Evolutionary conservation across 163 green algal genomes (phyloP).

Genomic region (Botryococcus braunii): DNA sequence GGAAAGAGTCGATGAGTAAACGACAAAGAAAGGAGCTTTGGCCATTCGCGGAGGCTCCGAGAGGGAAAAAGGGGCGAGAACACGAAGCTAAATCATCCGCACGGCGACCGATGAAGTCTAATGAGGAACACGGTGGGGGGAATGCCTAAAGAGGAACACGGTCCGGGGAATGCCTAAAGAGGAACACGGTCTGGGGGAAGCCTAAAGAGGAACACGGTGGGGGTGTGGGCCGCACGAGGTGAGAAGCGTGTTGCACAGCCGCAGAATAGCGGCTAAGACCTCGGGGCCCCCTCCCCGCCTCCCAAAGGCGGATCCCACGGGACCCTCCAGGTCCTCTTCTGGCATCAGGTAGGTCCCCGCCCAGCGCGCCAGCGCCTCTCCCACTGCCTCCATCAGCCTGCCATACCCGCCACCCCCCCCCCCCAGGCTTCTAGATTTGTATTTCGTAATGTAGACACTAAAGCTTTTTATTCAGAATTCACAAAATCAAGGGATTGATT

Average conservation of each 20-base stretch:
- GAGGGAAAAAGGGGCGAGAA: background rate
- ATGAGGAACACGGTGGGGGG: background rate
- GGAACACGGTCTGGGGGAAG: background rate
- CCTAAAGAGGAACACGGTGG: background rate
- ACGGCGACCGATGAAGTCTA: background rate
- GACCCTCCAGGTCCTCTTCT: slow-evolving; percentile 29
- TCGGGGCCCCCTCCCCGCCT: slow-evolving; percentile 16
- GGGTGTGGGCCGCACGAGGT: slow-evolving; percentile 1
- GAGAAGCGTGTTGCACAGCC: slow-evolving; percentile 35
- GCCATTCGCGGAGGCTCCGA: too few relatives aligned
- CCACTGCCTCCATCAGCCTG: slow-evolving; percentile 49
- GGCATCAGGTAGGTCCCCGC: slow-evolving; percentile 68
- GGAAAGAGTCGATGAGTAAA: too few relatives aligned
- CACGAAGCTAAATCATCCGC: background rate
- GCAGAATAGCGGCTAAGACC: slow-evolving; percentile 37
- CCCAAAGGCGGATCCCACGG: slow-evolving; percentile 22
- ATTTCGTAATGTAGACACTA: background rate
- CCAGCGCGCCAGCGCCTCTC: slow-evolving; percentile 47
- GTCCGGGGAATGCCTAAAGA: background rate
- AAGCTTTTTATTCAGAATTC: background rate
- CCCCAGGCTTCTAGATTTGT: background rate
- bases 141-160: background rate
- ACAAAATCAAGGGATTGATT: background rate
- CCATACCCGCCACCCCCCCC: background rate
- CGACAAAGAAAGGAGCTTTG: too few relatives aligned